Evolutionary conservation across 768 basidiomycete genomes (phyloP), one percentile per base, ranked within the genome.

Genomic region (Phallus indusiatus): DNA sequence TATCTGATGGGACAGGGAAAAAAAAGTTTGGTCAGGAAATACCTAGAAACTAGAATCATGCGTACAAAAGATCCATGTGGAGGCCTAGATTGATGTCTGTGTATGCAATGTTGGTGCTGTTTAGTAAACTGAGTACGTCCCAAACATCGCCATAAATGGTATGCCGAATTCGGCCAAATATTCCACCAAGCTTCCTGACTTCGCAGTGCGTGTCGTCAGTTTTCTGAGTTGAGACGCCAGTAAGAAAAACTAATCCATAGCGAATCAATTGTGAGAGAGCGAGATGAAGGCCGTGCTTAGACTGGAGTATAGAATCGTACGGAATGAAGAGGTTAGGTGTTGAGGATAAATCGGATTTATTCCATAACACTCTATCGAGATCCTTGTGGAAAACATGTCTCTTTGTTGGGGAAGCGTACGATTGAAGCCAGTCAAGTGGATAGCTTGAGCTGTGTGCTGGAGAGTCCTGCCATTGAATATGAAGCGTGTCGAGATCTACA

Each of bases 61-160:
- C 91, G 63, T 67, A 94, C 92, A 88, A 72, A 0, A 98, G 74
- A 73, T 98, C 95, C 88, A 91, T 90, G 67, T 97, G 94, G 20
- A 94, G 68, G 0, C 87, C 94, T 9, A 99, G 76, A 64, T 90
- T 79, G 22, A 96, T 76, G 69, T 93, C 85, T 12, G 95, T 99
- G 69, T 96, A 97, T 3, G 95, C 95, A 58, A 99, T 92, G 69
- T 99, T 99, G 64, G 77, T 80, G 66, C 88, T 88, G 57, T 90
- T 77, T 47, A 70, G 73, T 46, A 84, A 65, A 61, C 85, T 90
- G 72, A 83, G 81, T 24, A 98, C 94, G 69, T 96, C 83, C 92
- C 93, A 97, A 1, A 86, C 67, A 49, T 78, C 75, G 0, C 95
- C 95, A 64, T 99, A 99, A 69, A 97, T 94, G 9, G 94, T 98